Evolutionary conservation across 1,284 basidiomycete genomes (phyloP), one percentile per base, ranked within the genome.

Genomic region (Melampsora americana): DNA sequence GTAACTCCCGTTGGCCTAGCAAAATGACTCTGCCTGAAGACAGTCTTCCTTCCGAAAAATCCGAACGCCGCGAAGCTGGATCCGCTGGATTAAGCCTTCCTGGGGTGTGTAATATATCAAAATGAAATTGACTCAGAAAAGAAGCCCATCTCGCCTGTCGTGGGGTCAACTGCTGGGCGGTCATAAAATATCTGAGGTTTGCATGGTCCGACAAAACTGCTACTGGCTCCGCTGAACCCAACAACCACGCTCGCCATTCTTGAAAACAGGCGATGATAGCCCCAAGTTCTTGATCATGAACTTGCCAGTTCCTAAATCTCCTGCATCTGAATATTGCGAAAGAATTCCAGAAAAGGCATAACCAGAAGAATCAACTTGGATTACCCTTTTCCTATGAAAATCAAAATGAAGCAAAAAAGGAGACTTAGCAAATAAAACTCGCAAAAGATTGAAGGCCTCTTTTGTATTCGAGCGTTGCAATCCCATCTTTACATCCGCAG

Each of bases 381-480:
- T 62, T 16, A 62, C 60, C 16, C 60, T 16, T 26, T 26, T 26
- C 16, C 23, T 16, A 26, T 23, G 16, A 35, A 62, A 62, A 28
- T 62, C 60, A 62, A 62, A 62, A 32, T 62, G 60, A 18, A 16
- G n/a, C 23, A 62, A 35, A 26, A 62, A 35, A 26, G 60, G 60
- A 32, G 60, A 18, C 50, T 53, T 18, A 53, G 50, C 23, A 53
- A 53, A 53, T 20, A 81, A 73, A 1, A 84, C 80, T 0, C 80
- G 75, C 2, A 84, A 32, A 0, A 80, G 81, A 77, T 83, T 79
- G 73, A 82, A 84, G 0, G 80, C 82, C 0, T 39, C 66, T 1
- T 79, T 70, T 0, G 83, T 79, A 73, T 83, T 82, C 23, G 50
- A 26, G 18, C 16, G 23, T 53, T 53, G 18, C 50, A 70, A 81